These are phyloP conservation scores for Camellia sinensis DNA, from an alignment of 148 eudicot species.

Conservation along the genomic window DNA sequence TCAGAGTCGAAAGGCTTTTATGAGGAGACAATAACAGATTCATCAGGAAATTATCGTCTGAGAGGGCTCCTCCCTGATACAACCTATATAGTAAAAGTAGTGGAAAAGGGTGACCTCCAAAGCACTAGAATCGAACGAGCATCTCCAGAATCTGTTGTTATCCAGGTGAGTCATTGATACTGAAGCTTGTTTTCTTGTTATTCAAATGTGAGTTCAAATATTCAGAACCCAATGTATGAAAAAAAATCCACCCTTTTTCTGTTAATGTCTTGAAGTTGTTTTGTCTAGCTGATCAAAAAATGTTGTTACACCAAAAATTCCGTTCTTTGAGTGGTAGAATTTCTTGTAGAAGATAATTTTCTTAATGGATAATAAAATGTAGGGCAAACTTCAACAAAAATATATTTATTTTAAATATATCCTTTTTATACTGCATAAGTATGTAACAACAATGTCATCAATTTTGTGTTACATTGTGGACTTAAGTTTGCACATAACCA, in stretches of 20 bases:
- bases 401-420: too few relatives aligned
- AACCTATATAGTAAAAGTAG: conserved; percentile 64
- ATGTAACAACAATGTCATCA: too few relatives aligned
- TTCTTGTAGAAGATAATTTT: too few relatives aligned
- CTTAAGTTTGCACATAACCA: too few relatives aligned
- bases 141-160: conserved; percentile 65
- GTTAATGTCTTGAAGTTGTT: neutral
- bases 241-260: neutral
- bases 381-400: too few relatives aligned
- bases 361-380: too few relatives aligned
- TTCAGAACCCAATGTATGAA: neutral
- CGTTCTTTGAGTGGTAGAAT: too few relatives aligned
- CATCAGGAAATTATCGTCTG: conserved; percentile 81
- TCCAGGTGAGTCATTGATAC: conserved; percentile 49
- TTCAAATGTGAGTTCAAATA: neutral
- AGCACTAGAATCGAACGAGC: conserved; percentile 74
- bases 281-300: neutral
- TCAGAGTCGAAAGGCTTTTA: conserved; percentile 82
- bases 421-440: too few relatives aligned
- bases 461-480: too few relatives aligned
- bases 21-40: conserved; percentile 89
- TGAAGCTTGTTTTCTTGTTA: neutral
- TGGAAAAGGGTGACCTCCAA: conserved; percentile 48
- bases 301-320: too few relatives aligned
- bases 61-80: conserved; percentile 92